Conservation (phyloP, 2,329 filamentous ascomycete genomes). For the Botrytis fragariae region DNA sequence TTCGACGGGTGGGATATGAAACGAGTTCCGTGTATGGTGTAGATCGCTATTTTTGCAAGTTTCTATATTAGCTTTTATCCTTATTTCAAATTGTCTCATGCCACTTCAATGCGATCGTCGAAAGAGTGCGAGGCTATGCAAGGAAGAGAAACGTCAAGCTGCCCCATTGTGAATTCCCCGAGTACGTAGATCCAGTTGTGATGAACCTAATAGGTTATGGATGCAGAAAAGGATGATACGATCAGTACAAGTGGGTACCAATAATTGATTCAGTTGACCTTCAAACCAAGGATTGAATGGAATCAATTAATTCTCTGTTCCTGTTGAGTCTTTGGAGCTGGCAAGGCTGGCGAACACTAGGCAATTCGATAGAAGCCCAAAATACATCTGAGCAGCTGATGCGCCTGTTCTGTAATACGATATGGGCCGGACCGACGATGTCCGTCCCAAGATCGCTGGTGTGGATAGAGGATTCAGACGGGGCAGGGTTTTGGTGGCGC, state of each 20-base stretch:
- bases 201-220: slow-evolving; percentile 24
- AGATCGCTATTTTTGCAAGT: slow-evolving; percentile 25
- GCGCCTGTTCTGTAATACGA: slow-evolving; percentile 23
- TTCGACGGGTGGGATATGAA: slow-evolving; percentile 27
- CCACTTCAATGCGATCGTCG: slow-evolving; percentile 28
- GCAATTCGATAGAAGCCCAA: neutral
- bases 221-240: slow-evolving; percentile 27
- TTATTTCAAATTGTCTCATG: slow-evolving; percentile 21
- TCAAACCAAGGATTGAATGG: neutral
- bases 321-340: slow-evolving; percentile 12
- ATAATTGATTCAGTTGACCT: neutral
- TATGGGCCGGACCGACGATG: slow-evolving; percentile 29
- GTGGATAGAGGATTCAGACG: slow-evolving; percentile 9
- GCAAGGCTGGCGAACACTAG: slow-evolving; percentile 27
- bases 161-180: slow-evolving; percentile 16
- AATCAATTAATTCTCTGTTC: neutral
- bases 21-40: slow-evolving; percentile 27
- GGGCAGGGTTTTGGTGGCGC: slow-evolving; percentile 26
- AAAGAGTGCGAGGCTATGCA: slow-evolving; percentile 30
- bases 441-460: slow-evolving; percentile 15
- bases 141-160: slow-evolving; percentile 26
- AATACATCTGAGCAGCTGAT: slow-evolving; percentile 28
- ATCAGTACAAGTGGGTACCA: slow-evolving; percentile 26
- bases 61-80: slow-evolving; percentile 25
- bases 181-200: slow-evolving; percentile 26